These are phyloP conservation scores for Beauveria sp. DNA, from an alignment of 2,329 filamentous ascomycete genomes.

Conservation along the genomic window DNA sequence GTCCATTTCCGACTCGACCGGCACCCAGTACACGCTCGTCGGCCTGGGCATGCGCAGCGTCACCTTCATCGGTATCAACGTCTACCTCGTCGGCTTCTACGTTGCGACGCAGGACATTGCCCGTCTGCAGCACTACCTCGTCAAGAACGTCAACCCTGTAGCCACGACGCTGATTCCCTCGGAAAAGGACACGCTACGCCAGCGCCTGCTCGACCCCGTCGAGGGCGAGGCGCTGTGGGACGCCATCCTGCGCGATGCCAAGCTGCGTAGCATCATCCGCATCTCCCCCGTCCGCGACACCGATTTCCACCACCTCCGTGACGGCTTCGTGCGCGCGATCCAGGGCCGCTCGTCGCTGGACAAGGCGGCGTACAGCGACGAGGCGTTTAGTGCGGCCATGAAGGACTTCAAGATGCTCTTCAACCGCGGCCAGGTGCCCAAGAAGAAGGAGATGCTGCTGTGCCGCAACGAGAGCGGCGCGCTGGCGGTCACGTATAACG, in stretches of 20 bases:
- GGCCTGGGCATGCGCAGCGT: constrained; percentile 85
- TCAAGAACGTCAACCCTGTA: constrained; percentile 65
- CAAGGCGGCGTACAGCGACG: constrained; percentile 53
- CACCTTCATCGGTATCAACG: constrained; percentile 80
- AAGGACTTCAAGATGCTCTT: constrained; percentile 76
- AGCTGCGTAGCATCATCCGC: constrained; percentile 69
- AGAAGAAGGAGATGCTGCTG: constrained; percentile 70
- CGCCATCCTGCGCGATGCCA: constrained; percentile 55
- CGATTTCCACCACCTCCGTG: constrained; percentile 85
- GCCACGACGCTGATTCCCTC: constrained; percentile 77
- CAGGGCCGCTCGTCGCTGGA: constrained; percentile 60
- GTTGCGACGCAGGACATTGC: constrained; percentile 76
- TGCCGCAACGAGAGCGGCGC: constrained; percentile 57
- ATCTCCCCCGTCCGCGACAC: constrained; percentile 90
- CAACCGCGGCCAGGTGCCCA: constrained; percentile 70
- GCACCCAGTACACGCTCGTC: constrained; percentile 74
- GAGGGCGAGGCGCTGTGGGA: constrained; percentile 69
- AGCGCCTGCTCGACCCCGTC: constrained; percentile 59
- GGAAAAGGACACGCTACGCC: constrained; percentile 69
- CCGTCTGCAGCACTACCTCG: constrained; percentile 67
- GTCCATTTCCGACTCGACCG: constrained; percentile 32
- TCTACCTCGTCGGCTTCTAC: constrained; percentile 93
- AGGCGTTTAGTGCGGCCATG: constrained; percentile 68
- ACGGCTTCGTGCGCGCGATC: constrained; percentile 83
- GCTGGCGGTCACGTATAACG: constrained; percentile 61